Evolutionary conservation across 129 eudicot species (phyloP), one percentile per base, ranked within the genome.

Genomic region (Ambrosia trifida): DNA sequence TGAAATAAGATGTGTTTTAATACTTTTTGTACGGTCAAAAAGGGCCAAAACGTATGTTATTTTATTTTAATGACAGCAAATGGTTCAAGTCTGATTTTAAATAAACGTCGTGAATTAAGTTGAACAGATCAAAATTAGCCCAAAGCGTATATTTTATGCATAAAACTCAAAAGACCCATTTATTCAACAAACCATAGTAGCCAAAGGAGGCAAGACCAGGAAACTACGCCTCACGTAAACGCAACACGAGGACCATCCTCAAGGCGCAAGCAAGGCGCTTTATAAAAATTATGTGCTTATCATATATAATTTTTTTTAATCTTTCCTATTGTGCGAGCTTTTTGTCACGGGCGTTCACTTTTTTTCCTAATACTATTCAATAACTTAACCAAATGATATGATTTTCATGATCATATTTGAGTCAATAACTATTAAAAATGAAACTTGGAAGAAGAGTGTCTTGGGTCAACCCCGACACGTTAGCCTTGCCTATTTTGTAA

Each of bases 1-100:
- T 93, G 83, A 43, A 73, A 73, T 41, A 63, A 33, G 47, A 35
- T 5, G 14, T 16, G 10, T 59, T 20, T 71, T 2, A 30, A n/a
- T 16, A 46, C 5, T 10, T 35, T 78, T 60, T 1, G n/a, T 1
- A 20, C 28, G 10, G 73, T 50, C 50, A 50, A 75, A 9, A 31
- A 2, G 32, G 24, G 72, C 7, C 40, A 65, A 58, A 13, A 4
- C 17, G 4, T 16, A 17, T 20, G 20, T 19, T 38, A 13, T 54
- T 53, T 3, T 8, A n/a, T 6, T 44, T 57, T 20, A 7, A 13
- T 2, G 28, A n/a, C 44, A 43, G 13, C 33, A 40, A 43, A 72
- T 28, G 54, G n/a, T 41, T 66, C 14, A 47, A 11, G 57, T n/a
- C 33, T 14, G 20, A 36, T 19, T 53, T 36, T 32, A 11, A 45